phyloP scores from a whole-genome alignment of 352 stramenopile genomes.

The Plasmopara muralis region DNA sequence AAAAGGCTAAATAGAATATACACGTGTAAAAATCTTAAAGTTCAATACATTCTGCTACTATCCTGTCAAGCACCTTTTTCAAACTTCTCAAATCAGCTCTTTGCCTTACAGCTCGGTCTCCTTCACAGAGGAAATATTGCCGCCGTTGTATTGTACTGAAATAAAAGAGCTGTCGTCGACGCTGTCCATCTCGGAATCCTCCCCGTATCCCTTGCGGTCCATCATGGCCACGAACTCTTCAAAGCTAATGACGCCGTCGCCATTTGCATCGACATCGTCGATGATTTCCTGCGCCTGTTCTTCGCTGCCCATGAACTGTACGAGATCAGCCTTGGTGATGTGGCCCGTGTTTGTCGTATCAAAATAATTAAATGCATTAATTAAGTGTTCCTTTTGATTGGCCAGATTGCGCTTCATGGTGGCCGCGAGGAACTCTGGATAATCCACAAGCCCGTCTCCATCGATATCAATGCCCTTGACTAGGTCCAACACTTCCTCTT shows the following conservation, averaged over 20 bases:
- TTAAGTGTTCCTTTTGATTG: constrained; percentile 83
- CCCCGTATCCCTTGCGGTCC: constrained; percentile 76
- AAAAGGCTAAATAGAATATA: constrained; percentile 35
- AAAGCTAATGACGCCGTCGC: constrained; percentile 90
- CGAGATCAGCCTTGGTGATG: constrained; percentile 86
- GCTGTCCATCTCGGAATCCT: constrained; percentile 67
- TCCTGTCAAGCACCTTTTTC: neutral
- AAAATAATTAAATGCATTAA: constrained; percentile 90
- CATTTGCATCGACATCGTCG: constrained; percentile 85
- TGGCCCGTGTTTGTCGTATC: constrained; percentile 80
- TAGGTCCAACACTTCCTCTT: constrained; percentile 83
- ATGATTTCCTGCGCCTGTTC: constrained; percentile 90
- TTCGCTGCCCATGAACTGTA: constrained; percentile 89
- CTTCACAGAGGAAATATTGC: constrained; percentile 33
- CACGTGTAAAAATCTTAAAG: neutral
- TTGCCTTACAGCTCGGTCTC: constrained; percentile 63
- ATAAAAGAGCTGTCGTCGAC: constrained; percentile 54
- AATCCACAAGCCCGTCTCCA: constrained; percentile 82
- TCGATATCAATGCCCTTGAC: constrained; percentile 89
- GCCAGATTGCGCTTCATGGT: constrained; percentile 88
- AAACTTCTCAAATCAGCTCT: constrained; percentile 1
- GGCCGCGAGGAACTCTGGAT: constrained; percentile 86
- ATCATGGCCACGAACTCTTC: constrained; percentile 91
- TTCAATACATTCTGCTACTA: neutral
- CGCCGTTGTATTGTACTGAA: constrained; percentile 31